phyloP scores from a whole-genome alignment of 108 stramenopile species.

The Fistulifera pelliculosa region DNA sequence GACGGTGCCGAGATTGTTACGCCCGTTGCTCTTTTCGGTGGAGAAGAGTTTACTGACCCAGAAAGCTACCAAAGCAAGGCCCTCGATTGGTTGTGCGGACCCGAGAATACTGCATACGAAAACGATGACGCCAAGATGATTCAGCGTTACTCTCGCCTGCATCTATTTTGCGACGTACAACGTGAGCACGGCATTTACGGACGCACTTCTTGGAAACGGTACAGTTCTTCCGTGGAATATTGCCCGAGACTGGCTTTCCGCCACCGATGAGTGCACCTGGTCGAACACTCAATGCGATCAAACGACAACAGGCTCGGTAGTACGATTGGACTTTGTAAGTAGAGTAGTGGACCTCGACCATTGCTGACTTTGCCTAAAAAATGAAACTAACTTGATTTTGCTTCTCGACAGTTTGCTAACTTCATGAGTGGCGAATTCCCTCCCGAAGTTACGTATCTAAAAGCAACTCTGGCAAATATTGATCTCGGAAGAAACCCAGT shows the following conservation, averaged over 20 bases:
- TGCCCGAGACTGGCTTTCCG: not conserved
- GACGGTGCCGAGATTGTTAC: not conserved
- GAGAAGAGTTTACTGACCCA: slow-evolving; percentile 5
- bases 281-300: not conserved
- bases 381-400: no score
- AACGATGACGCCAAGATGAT: not conserved
- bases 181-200: slow-evolving; percentile 10
- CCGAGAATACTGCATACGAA: not conserved
- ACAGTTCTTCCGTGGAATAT: slow-evolving; percentile 1
- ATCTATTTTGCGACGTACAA: slow-evolving; percentile 10
- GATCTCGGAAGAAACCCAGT: slow-evolving; percentile 14
- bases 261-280: slow-evolving; percentile 9
- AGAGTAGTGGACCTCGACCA: no score
- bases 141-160: slow-evolving; percentile 21
- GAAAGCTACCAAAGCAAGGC: slow-evolving; percentile 5
- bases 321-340: no score
- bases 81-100: slow-evolving; percentile 5
- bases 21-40: not conserved
- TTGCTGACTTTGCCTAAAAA: no score
- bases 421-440: slow-evolving; percentile 25
- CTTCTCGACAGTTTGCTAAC: slow-evolving; percentile 20
- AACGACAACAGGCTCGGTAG: no score
- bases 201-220: slow-evolving; percentile 11
- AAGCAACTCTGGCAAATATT: not conserved
- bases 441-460: slow-evolving; percentile 19